phyloP scores from a whole-genome alignment of 192 early-diverging fungal genomes.

The Umbelopsis isabellina region DNA sequence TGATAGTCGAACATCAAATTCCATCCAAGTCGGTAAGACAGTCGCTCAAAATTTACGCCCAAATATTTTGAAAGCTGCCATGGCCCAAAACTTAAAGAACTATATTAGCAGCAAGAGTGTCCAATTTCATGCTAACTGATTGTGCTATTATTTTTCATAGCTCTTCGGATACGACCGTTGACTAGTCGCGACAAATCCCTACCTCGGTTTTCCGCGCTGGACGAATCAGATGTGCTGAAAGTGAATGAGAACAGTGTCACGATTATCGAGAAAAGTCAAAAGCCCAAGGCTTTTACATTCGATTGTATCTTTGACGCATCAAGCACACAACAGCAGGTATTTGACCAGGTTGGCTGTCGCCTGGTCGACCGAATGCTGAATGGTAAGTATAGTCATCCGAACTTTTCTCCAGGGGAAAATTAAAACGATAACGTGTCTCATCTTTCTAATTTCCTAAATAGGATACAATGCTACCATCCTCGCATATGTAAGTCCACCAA shows the following conservation, averaged over 20 bases:
- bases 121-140: not conserved
- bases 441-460: slow-evolving; percentile 37
- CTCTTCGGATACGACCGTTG: slow-evolving; percentile 34
- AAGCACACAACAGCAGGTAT: slow-evolving; percentile 41
- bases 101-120: not conserved
- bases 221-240: slow-evolving; percentile 39
- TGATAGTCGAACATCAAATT: not conserved
- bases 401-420: slow-evolving; percentile 5
- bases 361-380: slow-evolving; percentile 38
- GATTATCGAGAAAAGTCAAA: slow-evolving; percentile 23
- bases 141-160: slow-evolving; percentile 10
- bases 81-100: not conserved
- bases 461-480: slow-evolving; percentile 96
- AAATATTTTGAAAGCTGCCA: too few relatives aligned
- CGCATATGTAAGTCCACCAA: slow-evolving; percentile 64
- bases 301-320: slow-evolving; percentile 36
- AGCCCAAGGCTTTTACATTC: slow-evolving; percentile 39
- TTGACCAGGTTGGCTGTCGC: slow-evolving; percentile 25
- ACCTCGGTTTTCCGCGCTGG: slow-evolving; percentile 32
- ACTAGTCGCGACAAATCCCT: slow-evolving; percentile 30
- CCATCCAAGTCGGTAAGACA: slow-evolving; percentile 16
- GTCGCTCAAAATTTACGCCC: not conserved
- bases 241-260: slow-evolving; percentile 31
- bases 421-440: not conserved
- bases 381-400: slow-evolving; percentile 25